Base-by-base conservation (phyloP, 768 basidiomycete genomes). In the Melanogaster broomeanus region DNA sequence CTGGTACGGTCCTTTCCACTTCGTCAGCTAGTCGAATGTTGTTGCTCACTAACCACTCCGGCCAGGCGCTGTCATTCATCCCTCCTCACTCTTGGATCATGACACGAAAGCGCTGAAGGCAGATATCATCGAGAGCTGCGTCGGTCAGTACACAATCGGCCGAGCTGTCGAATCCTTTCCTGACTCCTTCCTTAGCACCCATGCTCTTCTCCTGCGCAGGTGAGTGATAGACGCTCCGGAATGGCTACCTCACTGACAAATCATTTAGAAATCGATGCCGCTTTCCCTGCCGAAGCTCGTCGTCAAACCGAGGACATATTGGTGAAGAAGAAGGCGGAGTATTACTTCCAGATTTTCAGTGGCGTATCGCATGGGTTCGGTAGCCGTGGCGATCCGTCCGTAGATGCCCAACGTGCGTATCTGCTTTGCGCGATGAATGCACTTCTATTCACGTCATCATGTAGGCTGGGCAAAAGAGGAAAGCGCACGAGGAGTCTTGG, bases 381-480 rank as follows among this genome's bases (percentile, higher is more conserved):
- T 31, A 42, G 67, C 7, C 62, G 71, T 30, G 68, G 58, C 2
- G 63, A 72, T 57, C 63, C 61, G 13, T 31, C 53, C n/a, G 57
- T 70, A 13, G 61, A 52, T 30, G 28, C 35, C 15, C 58, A 70
- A 41, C 59, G 62, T 68, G 35, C 15, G 58, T 56, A 18, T 6
- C 8, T 39, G 19, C n/a, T 3, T 8, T 12, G 33, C 25, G 30
- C 1, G 5, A 25, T 13, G 18, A 19, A 49, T 19, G 18, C 7
- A 25, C 11, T 31, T 49, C 0, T 39, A 28, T 30, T 19, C 15
- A 57, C n/a, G 19, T 45, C 12, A 18, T 21, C 41, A 16, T 27
- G 41, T 42, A 84, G 83, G 80, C 16, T 84, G 81, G 77, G 80
- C 80, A 1, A 83, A 83, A 55, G 83, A 84, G 57, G 77, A 83